Base-by-base conservation (phyloP, 768 basidiomycete species). In the Dictyophora rubrovolvata region DNA sequence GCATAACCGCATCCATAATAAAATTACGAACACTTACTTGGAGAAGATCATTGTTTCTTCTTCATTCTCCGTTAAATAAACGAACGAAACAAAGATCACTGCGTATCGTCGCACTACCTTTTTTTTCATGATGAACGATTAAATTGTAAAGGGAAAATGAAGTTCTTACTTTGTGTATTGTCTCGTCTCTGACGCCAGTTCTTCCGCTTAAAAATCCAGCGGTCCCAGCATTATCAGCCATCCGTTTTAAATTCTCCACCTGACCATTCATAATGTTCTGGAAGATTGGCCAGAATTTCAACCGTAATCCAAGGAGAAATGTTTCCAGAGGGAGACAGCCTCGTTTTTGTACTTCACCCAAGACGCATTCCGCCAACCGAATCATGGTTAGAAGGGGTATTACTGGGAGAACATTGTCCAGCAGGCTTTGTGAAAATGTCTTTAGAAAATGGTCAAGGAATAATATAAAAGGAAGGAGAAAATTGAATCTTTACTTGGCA, bases 11-110 rank as follows among this genome's bases (percentile, higher is more conserved):
- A 14, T 9, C 35, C 48, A 37, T 48, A 16, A n/a, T 9, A 33
- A 37, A 54, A 18, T 14, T 10, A n/a, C n/a, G n/a, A n/a, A n/a
- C n/a, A 68, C 84, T 64, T 67, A 95, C 95, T 93, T 93, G 21
- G 87, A 83, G 67, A 96, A 96, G 51, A 98, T 88, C 93, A 97
- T 96, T 9, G 90, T 90, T 69, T 96, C 94, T 64, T 96, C 92
- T 47, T 84, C 86, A 61, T 89, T 86, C 42, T 80, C 80, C 2
- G 89, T 90, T 63, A 99, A 72, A 28, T 82, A 80, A 20, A 94
- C 83, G 62, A 93, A 83, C 1, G 87, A 83, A 61, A 84, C 86
- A 76, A 98, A 98, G 65, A 96, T 68, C 16, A 75, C 74, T 14
- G 86, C 77, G 69, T 98, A 99, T 59, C 84, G 82, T 53, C 76